Evolutionary conservation across 1,284 basidiomycete species (phyloP), one percentile per base, ranked within the genome.

Genomic region (Trichosporon sp.): DNA sequence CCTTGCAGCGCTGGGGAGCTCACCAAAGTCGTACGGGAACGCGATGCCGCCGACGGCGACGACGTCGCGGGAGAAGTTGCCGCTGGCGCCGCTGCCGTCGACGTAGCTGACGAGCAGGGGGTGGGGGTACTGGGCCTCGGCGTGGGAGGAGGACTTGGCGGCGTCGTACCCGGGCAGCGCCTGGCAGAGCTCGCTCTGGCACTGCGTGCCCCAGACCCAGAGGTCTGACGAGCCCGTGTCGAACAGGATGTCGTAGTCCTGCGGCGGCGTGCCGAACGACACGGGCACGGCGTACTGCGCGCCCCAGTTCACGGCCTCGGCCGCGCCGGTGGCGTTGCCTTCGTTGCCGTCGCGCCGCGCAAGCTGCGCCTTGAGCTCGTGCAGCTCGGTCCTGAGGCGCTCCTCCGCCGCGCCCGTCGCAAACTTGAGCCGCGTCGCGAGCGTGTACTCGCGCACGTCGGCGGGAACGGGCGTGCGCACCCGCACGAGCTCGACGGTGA

Each of bases 151-250:
- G 12, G 47, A 53, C 47, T 53, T 27, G 47, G 6, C 12, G 9
- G 21, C 9, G 25, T 56, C 51, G 51, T 25, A 56, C 3, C 51
- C 51, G 23, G 51, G 51, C 0, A 27, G 23, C 23, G 25, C 25
- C 51, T 13, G 1, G 51, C 51, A 56, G 12, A 27, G 51, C 9
- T 25, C 13, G 25, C 25, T 27, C 5, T 4, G 12, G 25, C 51
- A 56, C 23, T 25, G 11, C 11, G 51, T 13, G 23, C 23, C 51
- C 51, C 51, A 81, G 38, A 87, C 74, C 83, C 82, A 83, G 1
- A 88, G 78, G 80, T 88, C 87, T 51, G 86, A 84, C 18, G 87
- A 88, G 42, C 87, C 87, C 25, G 87, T 88, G 78, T 88, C 87
- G 63, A 88, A 81, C 53, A 88, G 83, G 56, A 88, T 84, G 68